A percentile compares a stretch with the other conserved stretches of the same genome.
Conservation (phyloP, 345 rosid species). For the Eucalyptus shirleyi region DNA sequence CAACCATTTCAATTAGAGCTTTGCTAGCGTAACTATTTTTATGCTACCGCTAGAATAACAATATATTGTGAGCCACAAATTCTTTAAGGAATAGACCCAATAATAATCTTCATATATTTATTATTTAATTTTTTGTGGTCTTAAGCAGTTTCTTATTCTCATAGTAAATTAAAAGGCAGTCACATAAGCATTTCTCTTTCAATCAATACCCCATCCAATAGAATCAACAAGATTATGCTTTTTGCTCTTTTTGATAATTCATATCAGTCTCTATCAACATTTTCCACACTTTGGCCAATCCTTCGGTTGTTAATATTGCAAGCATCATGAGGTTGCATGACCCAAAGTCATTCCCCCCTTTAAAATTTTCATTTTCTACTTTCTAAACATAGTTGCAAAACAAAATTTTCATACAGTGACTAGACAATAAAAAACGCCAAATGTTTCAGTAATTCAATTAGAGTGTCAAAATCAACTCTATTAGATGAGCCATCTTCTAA, state of each 20-base stretch:
- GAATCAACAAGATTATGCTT: background rate
- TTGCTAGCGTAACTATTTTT: no score
- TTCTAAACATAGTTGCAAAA: background rate
- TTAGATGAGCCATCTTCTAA: background rate
- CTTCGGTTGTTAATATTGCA: background rate
- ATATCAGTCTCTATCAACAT: background rate
- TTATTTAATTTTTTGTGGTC: no score
- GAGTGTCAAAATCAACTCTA: background rate
- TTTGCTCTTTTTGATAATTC: background rate
- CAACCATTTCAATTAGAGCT: no score
- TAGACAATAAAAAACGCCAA: fast-evolving
- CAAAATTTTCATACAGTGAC: background rate
- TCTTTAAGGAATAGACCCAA: fast-evolving
- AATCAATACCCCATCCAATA: background rate
- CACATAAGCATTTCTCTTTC: background rate
- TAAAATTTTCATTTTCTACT: no score
- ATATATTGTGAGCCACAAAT: no score
- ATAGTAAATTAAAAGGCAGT: no score
- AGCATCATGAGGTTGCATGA: no score
- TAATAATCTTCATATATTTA: no score
- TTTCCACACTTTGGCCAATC: background rate
- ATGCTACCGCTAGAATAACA: no score
- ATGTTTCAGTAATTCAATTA: background rate
- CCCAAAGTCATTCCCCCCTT: no score
- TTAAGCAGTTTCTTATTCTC: fast-evolving